Percentiles rank a stretch among this genome's conserved stretches.
Evolutionary conservation across 495 filamentous ascomycete species (phyloP).

Genomic region (Tuber borchii): DNA sequence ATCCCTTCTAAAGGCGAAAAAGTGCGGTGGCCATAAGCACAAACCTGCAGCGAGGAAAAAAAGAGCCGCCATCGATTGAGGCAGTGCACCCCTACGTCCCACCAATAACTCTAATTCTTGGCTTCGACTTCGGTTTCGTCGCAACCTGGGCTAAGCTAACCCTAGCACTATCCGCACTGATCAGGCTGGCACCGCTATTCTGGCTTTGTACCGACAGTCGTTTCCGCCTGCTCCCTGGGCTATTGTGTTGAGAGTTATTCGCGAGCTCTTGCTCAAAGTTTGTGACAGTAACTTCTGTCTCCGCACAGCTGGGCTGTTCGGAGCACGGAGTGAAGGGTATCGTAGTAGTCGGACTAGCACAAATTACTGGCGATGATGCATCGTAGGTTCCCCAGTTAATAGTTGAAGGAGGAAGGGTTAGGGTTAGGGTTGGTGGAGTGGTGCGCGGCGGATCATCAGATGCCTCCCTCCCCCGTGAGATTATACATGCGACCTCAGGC

Average conservation of each 20-base stretch:
- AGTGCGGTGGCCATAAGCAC: not conserved
- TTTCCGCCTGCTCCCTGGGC: constrained; percentile 8
- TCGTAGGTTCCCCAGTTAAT: constrained; percentile 20
- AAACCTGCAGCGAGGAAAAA: not conserved
- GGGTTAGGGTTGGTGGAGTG: constrained; percentile 23
- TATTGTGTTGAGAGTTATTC: not conserved
- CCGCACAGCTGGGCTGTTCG: constrained; percentile 21
- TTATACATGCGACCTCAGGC: not conserved
- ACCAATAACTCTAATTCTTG: constrained; percentile 27
- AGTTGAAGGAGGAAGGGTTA: constrained; percentile 22
- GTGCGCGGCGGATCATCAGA: not conserved
- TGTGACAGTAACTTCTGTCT: constrained; percentile 7
- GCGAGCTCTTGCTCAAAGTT: not conserved
- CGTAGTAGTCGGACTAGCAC: constrained; percentile 18
- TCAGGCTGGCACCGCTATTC: constrained; percentile 25
- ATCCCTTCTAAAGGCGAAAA: not conserved
- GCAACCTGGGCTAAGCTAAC: constrained; percentile 32
- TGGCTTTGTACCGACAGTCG: constrained; percentile 26
- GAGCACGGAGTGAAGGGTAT: constrained; percentile 24
- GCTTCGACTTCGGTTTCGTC: constrained; percentile 32
- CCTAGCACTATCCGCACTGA: constrained; percentile 30
- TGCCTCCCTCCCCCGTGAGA: not conserved
- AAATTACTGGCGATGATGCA: constrained; percentile 15
- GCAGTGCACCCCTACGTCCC: not conserved
- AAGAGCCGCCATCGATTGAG: not conserved